Base-by-base conservation (phyloP, 176 grass and related monocot genomes). In the Panicum miliaceum region DNA sequence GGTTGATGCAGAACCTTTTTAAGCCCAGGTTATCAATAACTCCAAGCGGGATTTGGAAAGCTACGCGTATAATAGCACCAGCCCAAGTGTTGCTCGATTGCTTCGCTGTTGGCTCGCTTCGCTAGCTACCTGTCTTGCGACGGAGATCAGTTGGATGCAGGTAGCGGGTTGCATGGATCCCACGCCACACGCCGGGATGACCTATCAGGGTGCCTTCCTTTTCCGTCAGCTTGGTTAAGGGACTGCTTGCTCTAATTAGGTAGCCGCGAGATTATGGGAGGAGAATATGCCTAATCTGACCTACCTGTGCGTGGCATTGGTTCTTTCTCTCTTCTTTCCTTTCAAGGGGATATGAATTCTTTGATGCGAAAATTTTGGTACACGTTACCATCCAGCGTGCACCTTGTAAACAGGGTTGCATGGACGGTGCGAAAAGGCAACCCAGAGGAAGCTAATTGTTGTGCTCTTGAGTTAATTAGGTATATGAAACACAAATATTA, bases 191-290 rank as follows among this genome's bases (percentile, higher is more conserved):
- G 38, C 18, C 23, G 32, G 47, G n/a, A 61, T 66, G 37, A 38
- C 29, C 64, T 62, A 79, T 23, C 73, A 19, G 4, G 35, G 5
- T 58, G 50, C 27, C 37, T 84, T 75, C 18, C 61, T 81, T 85
- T 89, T 62, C 50, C 82, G n/a, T 51, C 82, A 26, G 62, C 69
- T 59, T 42, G 82, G 87, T 34, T 15, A 76, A 85, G 70, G 70
- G 73, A 25, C 51, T 51, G 76, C 50, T 85, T 81, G 59, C 77
- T 58, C 51, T 63, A 53, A n/a, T 36, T 62, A 59, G 53, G 35
- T 70, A 71, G 14, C 10, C 69, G 29, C 11, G 29, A 52, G 23
- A 51, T 88, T 67, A 25, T 27, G 26, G 29, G 41, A 67, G 29
- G 32, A 67, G 29, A 29, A 66, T 73, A 79, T 80, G 74, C 82